Evolutionary conservation across 2,329 filamentous ascomycete species (phyloP).

Genomic region (Microdochium bolleyi): DNA sequence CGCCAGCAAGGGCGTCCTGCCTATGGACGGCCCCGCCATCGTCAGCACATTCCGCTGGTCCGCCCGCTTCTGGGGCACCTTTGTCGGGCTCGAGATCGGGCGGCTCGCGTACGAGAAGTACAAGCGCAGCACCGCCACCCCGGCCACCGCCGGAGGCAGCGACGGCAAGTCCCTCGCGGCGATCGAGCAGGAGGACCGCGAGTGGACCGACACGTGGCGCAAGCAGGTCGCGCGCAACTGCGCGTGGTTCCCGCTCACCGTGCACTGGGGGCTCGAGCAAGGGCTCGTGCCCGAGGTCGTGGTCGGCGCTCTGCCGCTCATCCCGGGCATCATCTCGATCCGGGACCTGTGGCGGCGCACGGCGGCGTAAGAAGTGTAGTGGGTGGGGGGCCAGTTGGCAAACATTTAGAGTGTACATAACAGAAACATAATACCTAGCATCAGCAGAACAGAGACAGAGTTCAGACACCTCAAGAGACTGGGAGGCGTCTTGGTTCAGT

Average conservation of each 20-base stretch:
- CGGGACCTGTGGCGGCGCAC: constrained; percentile 22
- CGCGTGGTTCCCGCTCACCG: constrained; percentile 72
- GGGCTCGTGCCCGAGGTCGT: constrained; percentile 53
- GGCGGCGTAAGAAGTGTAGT: constrained; percentile 9
- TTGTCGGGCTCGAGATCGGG: constrained; percentile 69
- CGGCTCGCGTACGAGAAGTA: constrained; percentile 47
- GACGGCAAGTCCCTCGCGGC: constrained; percentile 29
- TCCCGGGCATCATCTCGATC: constrained; percentile 20
- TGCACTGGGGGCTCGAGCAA: constrained; percentile 72
- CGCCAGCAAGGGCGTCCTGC: constrained; percentile 62
- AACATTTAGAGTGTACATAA: background rate
- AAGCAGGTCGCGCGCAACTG: constrained; percentile 60
- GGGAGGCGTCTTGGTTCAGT: too few species aligned
- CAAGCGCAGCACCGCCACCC: constrained; percentile 19
- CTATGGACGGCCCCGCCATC: constrained; percentile 46
- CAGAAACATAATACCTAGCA: background rate
- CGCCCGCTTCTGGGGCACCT: constrained; percentile 71
- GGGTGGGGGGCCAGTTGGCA: too few species aligned
- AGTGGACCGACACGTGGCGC: constrained; percentile 48
- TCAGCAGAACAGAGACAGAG: background rate
- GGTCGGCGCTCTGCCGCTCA: constrained; percentile 49
- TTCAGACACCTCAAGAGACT: background rate
- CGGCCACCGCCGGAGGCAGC: constrained; percentile 22
- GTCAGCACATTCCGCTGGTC: constrained; percentile 61
- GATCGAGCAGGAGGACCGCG: constrained; percentile 21